phyloP scores from a whole-genome alignment of 805 yeast species.

The Schizosaccharomyces pombe region DNA sequence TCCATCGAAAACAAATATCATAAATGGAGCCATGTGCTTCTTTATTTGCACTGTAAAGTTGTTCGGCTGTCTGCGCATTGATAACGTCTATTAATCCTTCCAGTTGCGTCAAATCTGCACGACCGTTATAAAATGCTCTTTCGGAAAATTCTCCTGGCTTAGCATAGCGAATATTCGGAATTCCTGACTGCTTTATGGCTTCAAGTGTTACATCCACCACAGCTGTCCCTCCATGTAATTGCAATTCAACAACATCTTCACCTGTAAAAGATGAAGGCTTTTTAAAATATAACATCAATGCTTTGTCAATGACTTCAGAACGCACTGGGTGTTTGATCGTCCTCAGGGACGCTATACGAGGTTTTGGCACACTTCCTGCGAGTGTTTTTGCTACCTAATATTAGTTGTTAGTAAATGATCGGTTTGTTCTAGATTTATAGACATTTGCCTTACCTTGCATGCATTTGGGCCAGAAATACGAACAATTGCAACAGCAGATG shows the following conservation, averaged over 20 bases:
- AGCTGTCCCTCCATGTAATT: conserved; percentile 83
- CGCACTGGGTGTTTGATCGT: conserved; percentile 3
- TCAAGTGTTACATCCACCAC: conserved; percentile 41
- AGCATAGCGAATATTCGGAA: conserved; percentile 37
- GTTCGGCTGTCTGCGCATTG: conserved; percentile 83
- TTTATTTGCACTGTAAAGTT: conserved; percentile 17
- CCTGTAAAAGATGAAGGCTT: conserved; percentile 75
- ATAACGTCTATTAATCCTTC: conserved; percentile 78
- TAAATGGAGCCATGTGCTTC: conserved; percentile 30
- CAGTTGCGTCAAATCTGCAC: conserved; percentile 65
- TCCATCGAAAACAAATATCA: conserved; percentile 36
- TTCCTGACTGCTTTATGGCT: conserved; percentile 12
- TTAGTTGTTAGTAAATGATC: neutral
- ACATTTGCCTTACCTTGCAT: conserved; percentile 10
- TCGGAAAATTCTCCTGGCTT: conserved; percentile 81
- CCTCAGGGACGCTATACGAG: conserved; percentile 9
- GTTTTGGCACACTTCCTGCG: conserved; percentile 6
- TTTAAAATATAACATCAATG: conserved; percentile 43
- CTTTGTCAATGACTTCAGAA: conserved; percentile 40
- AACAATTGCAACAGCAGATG: conserved; percentile 70
- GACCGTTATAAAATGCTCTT: conserved; percentile 65
- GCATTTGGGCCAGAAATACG: conserved; percentile 59
- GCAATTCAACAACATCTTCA: conserved; percentile 74
- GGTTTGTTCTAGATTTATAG: too few species aligned
- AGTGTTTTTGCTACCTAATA: conserved; percentile 14